Evolutionary conservation across 768 basidiomycete genomes (phyloP).

Genomic region (Clitopilus hobsonii): DNA sequence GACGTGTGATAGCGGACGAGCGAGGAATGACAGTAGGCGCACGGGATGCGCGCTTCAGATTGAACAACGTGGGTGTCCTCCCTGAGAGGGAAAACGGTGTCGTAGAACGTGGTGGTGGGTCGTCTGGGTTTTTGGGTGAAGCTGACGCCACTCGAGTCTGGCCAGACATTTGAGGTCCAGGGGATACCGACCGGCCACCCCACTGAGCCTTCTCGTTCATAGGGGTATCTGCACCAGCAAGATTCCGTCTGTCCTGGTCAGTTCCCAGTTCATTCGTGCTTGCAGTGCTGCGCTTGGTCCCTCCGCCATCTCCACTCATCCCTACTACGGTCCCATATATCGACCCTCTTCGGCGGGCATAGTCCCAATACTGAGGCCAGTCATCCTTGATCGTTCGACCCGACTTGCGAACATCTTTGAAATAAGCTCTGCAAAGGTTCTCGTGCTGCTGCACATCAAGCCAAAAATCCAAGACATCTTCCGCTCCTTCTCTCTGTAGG

Average conservation of each 20-base stretch:
- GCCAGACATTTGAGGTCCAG: slow-evolving; percentile 43
- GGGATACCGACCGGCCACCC: slow-evolving; percentile 55
- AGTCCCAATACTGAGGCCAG: slow-evolving; percentile 98
- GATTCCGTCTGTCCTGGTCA: slow-evolving; percentile 68
- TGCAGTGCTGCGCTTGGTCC: slow-evolving; percentile 73
- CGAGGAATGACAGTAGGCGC: slow-evolving; percentile 95
- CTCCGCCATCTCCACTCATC: slow-evolving; percentile 49
- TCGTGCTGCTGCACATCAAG: slow-evolving; percentile 99
- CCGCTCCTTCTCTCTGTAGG: slow-evolving; percentile 90
- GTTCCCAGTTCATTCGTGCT: slow-evolving; percentile 71
- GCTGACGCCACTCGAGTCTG: slow-evolving; percentile 46
- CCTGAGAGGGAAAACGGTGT: slow-evolving; percentile 78
- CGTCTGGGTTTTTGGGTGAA: slow-evolving; percentile 21
- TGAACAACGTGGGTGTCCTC: slow-evolving; percentile 74
- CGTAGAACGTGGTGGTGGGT: slow-evolving; percentile 57
- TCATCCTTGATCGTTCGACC: slow-evolving; percentile 91
- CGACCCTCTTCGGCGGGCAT: slow-evolving; percentile 86
- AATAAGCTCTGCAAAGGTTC: slow-evolving; percentile 96
- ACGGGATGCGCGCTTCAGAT: slow-evolving; percentile 71
- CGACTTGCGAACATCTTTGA: slow-evolving; percentile 97
- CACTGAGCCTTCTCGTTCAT: slow-evolving; percentile 37
- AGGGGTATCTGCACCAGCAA: slow-evolving; percentile 37
- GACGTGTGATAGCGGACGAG: slow-evolving; percentile 82
- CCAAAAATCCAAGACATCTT: slow-evolving; percentile 98
- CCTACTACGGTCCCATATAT: slow-evolving; percentile 91